These are phyloP conservation scores for Pestalotiopsis sp. DNA, from an alignment of 2,329 filamentous ascomycete genomes.

Conservation along the genomic window DNA sequence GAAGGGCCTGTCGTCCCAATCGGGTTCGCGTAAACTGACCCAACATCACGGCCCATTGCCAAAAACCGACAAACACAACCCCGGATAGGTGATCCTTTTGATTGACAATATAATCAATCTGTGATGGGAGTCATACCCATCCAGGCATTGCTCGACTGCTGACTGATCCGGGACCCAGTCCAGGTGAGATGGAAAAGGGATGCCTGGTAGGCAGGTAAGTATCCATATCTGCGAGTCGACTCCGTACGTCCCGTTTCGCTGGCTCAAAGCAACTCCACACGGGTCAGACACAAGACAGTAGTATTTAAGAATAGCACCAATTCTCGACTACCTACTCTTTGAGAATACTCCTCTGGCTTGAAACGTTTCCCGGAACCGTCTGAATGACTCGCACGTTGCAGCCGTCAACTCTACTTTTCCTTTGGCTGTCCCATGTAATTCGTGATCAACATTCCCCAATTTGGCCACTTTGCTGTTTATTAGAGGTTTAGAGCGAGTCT, in stretches of 20 bases:
- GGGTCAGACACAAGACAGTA: neutral
- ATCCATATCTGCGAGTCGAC: neutral
- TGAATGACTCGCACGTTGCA: constrained; percentile 7
- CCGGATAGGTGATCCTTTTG: neutral
- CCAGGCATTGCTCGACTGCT: neutral
- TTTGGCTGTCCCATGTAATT: neutral
- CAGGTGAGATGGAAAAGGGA: neutral
- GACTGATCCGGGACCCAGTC: neutral
- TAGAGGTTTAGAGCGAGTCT: neutral
- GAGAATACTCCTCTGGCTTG: neutral
- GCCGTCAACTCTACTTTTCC: neutral
- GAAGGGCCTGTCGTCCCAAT: constrained; percentile 1
- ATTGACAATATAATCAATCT: constrained; percentile 6
- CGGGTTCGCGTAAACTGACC: constrained; percentile 3
- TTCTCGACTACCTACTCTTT: neutral
- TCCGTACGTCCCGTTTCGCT: no score
- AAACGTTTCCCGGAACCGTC: neutral
- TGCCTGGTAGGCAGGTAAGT: neutral
- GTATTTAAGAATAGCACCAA: constrained; percentile 8
- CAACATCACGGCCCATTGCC: constrained; percentile 2
- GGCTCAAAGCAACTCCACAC: neutral
- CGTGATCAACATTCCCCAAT: neutral
- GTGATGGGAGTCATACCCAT: neutral
- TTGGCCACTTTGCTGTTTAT: neutral
- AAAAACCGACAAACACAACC: neutral